Base-by-base conservation (phyloP, 805 yeast species). In the Komagataella phaffii region DNA sequence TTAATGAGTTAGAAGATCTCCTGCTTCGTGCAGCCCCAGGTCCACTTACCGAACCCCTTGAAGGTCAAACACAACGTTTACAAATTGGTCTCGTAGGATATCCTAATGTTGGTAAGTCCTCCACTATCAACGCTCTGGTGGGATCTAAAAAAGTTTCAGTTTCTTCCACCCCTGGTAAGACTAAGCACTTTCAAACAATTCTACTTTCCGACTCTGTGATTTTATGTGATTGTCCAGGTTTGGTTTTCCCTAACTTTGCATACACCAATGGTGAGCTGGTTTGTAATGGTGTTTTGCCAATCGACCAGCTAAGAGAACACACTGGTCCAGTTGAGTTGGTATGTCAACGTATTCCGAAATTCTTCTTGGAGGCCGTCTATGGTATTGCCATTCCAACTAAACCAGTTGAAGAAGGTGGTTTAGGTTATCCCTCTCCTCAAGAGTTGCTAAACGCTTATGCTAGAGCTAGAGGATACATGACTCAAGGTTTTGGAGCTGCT, bases 131-230 rank as follows among this genome's bases (percentile, higher is more conserved):
- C 66, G 97, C 99, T 0, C 73, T 93, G 46, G 93, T 91, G 48
- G 99, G 99, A 12, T 81, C 97, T 17, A 93, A 93, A 63, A 90
- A 88, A 65, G 99, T 93, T n/a, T 89, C 97, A 2, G 99, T 93
- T 44, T 91, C 98, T 2, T 76, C 98, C 1, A 93, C 99, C 1
- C 99, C 99, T 12, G 99, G 99, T 72, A 93, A 93, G 65, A 93
- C 99, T 12, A 93, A 93, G 66, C 99, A 93, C 74, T 93, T 93
- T 76, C 99, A 93, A 72, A 93, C 99, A 1, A 90, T 93, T 55
- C 79, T 80, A 62, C 75, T 93, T 47, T 80, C 96, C 1, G 86
- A 85, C 50, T 76, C 84, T 44, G 93, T 93, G 2, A 75, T 89
- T 58, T 73, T 93, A 51, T 93, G 98, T 69, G 99, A 93, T 75